Conservation (phyloP, 345 rosid genomes). For the Gossypium thurberi region DNA sequence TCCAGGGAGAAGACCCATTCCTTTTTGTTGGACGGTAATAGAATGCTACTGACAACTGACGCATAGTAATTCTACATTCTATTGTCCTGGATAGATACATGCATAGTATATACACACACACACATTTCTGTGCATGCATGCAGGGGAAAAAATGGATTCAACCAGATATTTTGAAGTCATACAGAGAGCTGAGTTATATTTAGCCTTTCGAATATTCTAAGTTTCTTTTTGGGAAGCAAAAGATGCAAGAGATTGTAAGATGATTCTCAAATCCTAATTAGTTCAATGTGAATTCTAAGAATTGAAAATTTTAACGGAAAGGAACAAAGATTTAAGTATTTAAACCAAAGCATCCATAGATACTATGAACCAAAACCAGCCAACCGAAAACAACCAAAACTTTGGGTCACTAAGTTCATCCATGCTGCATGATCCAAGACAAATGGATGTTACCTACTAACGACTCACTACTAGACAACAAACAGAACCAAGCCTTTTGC, state of each 20-base stretch:
- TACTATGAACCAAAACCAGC: neutral
- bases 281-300: neutral
- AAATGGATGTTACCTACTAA: neutral
- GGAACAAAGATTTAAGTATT: neutral
- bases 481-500: neutral
- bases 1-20: slow-evolving; percentile 27
- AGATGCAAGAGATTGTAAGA: no score
- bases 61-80: neutral
- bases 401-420: neutral
- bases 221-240: neutral
- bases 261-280: neutral
- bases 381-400: slow-evolving; percentile 3
- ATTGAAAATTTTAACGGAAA: neutral
- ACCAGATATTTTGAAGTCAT: neutral
- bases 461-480: neutral
- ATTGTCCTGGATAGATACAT: neutral
- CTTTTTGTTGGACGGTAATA: slow-evolving; percentile 18
- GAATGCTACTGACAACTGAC: neutral
- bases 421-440: neutral
- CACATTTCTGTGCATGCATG: neutral
- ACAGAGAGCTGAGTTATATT: neutral
- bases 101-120: neutral
- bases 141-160: neutral
- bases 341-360: neutral
- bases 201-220: neutral